Percentiles rank a stretch among this genome's conserved stretches.
These are phyloP conservation scores for Chaetomiaceae sp. DNA, from an alignment of 2,329 filamentous ascomycete genomes.

Conservation along the genomic window DNA sequence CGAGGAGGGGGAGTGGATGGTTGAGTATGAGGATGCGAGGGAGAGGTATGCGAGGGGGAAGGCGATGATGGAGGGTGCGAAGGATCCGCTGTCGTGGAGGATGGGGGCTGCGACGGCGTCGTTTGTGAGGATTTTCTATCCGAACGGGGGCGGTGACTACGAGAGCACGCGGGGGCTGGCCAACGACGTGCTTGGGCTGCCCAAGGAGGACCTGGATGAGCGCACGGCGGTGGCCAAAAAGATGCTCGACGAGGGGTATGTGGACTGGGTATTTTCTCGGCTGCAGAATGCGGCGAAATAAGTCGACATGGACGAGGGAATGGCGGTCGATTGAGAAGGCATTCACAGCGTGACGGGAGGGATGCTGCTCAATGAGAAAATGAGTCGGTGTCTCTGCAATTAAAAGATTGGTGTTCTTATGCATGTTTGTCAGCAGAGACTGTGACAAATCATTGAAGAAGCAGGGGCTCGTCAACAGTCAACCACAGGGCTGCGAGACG, in stretches of 20 bases:
- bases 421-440: no score
- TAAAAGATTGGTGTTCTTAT: no score
- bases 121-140: not conserved
- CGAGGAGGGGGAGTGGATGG: not conserved
- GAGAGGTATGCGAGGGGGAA: not conserved
- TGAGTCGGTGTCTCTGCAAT: no score
- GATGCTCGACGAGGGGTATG: not conserved
- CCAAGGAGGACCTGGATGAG: conserved; percentile 1
- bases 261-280: not conserved
- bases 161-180: not conserved
- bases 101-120: not conserved
- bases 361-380: no score
- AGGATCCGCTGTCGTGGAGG: not conserved
- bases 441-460: no score
- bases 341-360: no score
- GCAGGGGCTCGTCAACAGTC: no score
- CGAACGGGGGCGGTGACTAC: not conserved
- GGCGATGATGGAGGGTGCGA: not conserved
- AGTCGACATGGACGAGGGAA: not conserved
- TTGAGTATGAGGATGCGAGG: not conserved
- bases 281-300: not conserved
- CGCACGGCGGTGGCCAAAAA: not conserved
- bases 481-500: no score
- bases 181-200: not conserved
- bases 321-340: no score